These are phyloP conservation scores for Fraxinus paxiana DNA, from an alignment of 305 asterid genomes.

Conservation along the genomic window DNA sequence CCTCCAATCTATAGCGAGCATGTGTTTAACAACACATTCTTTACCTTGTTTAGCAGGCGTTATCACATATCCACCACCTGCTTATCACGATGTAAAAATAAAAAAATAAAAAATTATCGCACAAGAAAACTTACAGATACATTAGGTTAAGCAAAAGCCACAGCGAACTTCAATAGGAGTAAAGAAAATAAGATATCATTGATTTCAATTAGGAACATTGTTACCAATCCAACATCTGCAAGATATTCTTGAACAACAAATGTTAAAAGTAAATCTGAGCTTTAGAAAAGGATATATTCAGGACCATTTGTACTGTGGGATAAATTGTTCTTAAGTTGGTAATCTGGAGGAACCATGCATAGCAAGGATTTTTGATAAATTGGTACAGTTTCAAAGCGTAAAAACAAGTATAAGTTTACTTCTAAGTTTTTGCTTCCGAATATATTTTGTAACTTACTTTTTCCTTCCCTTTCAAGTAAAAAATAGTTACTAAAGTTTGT, in stretches of 20 bases:
- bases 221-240: neutral
- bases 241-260: neutral
- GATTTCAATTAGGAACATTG: neutral
- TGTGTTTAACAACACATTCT: constrained; percentile 39
- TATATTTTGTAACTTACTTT: neutral
- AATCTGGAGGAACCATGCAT: neutral
- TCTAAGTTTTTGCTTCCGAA: neutral
- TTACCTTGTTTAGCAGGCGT: constrained; percentile 40
- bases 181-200: neutral
- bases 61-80: constrained; percentile 52
- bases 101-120: neutral
- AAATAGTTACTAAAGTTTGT: neutral
- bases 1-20: constrained; percentile 50
- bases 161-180: neutral
- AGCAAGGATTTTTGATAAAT: neutral
- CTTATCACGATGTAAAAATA: neutral
- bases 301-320: neutral
- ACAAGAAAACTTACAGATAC: neutral
- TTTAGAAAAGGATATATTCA: neutral
- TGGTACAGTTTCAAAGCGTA: neutral
- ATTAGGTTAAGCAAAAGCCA: neutral
- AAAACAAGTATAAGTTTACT: neutral
- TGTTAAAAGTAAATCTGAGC: neutral
- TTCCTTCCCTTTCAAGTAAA: neutral
- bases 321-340: neutral